Base-by-base conservation (phyloP, 371 early-diverging fungal genomes). In the Gilbertella persicaria region DNA sequence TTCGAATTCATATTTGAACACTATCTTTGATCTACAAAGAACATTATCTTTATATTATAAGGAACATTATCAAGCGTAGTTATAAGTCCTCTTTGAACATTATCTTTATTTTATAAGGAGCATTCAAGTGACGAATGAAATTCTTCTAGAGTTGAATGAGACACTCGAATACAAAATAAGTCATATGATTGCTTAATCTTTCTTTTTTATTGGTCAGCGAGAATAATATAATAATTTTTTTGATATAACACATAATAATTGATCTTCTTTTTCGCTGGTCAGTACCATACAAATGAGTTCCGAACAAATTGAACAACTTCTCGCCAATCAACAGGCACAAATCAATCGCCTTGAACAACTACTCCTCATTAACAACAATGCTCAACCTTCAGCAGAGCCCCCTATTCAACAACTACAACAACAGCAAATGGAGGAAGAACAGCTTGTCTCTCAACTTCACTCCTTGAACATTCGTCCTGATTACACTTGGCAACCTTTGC, bases 181-280 rank as follows among this genome's bases (percentile, higher is more conserved):
- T 36, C 20, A 47, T 47, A 47, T 47, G 37, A 47, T 47, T 47
- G 37, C 47, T 47, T 47, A 13, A 47, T 36, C 36, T 47, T 47
- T 13, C 13, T 8, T 8, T 24, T 47, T 47, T 47, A 23, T 47
- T 23, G 24, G 36, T 47, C 47, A 47, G 47, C 37, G 47, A 47
- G 13, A 47, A 47, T 13, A 33, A 21, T 33, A 17, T 3, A 35
- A 47, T 35, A 24, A 35, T 1, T 5, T 12, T 10, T 35, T 21
- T 47, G 3, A 13, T 13, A 24, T 2, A 10, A 35, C 23, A 47
- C 36, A 36, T 45, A 45, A 45, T 45, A 7, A 29, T 45, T 45
- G 46, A 47, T 47, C 47, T 47, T 47, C 47, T 47, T 47, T 47
- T 47, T 47, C 36, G 47, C 47, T 47, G 47, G 47, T 47, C 47